Evolutionary conservation across 768 basidiomycete species (phyloP).

Genomic region (Lanmaoa pseudosensibilis): DNA sequence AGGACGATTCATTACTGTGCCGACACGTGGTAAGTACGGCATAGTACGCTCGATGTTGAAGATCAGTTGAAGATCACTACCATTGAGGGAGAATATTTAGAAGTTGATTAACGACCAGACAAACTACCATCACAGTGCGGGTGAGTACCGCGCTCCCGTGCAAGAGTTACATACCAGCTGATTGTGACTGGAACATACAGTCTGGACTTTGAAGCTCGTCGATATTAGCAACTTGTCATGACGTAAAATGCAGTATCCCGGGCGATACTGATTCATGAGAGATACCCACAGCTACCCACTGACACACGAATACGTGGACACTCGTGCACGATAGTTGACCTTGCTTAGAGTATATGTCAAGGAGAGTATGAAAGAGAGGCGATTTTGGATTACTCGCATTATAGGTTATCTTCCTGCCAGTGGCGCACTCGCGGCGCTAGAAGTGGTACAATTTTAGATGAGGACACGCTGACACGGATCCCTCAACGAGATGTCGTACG

Average conservation of each 20-base stretch:
- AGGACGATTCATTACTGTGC: conserved; percentile 1
- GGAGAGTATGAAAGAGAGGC: conserved; percentile 4
- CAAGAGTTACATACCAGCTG: not conserved
- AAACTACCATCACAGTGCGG: conserved; percentile 1
- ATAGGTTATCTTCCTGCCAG: not conserved
- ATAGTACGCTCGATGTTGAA: conserved; percentile 15
- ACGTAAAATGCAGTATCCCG: conserved; percentile 22
- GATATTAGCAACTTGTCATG: not conserved
- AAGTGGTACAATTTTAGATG: not conserved
- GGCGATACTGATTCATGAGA: conserved; percentile 1
- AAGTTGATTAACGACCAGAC: conserved; percentile 25
- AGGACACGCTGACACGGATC: conserved; percentile 1
- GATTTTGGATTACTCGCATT: not conserved
- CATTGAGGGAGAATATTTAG: conserved; percentile 19
- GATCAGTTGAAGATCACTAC: conserved; percentile 33
- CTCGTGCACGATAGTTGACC: not conserved
- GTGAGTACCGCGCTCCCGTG: conserved; percentile 3
- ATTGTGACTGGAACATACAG: not conserved
- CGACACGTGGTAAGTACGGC: conserved; percentile 19
- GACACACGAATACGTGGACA: conserved; percentile 6
- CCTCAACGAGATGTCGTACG: not conserved
- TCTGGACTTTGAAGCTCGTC: conserved; percentile 5
- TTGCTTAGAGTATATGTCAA: not conserved
- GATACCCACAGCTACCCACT: conserved; percentile 2
- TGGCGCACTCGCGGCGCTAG: not conserved